Evolutionary conservation across 257 asterid genomes (phyloP), one percentile per base, ranked within the genome.

Genomic region (Solanum microdontum): DNA sequence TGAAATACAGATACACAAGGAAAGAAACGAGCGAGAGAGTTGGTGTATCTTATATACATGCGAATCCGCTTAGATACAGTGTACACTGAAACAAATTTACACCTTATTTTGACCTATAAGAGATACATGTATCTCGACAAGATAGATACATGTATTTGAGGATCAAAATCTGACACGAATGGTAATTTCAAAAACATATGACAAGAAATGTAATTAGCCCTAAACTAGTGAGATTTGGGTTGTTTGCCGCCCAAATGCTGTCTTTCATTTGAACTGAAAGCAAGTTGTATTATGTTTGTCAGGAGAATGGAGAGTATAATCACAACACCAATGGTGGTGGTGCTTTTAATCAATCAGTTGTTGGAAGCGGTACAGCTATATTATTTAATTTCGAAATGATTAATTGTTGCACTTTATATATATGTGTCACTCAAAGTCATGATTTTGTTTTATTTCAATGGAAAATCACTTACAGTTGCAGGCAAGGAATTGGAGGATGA

Each of bases 401-500:
- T 39, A 34, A n/a, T 12, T 75, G n/a, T 21, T 58, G 5, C 36
- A 10, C 43, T 14, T 55, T 55, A 55, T 55, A 45, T 45, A 6
- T 55, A 15, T 51, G 64, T 55, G 24, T 55, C 11, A 23, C 24
- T 11, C 83, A 74, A 21, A 4, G 6, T 12, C 23, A 6, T 40
- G 62, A 77, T 11, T 76, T n/a, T 76, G 34, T 2, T 60, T 8
- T 8, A 28, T 55, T 83, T 85, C 30, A 66, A 68, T 70, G 74
- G 30, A 15, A 40, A 40, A 10, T 30, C 66, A 58, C 66, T 6
- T 21, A 2, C 87, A 93, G 98, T 92, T 87, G 91, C 89, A 4
- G 94, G 96, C 0, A 95, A 93, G 82, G 94, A 94, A 58, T 89
- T 91, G 86, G 98, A 95, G 87, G 98, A 91, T 26, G 97, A 93